Conservation (phyloP, 1,284 basidiomycete species). For the Marasmius fiardii region DNA sequence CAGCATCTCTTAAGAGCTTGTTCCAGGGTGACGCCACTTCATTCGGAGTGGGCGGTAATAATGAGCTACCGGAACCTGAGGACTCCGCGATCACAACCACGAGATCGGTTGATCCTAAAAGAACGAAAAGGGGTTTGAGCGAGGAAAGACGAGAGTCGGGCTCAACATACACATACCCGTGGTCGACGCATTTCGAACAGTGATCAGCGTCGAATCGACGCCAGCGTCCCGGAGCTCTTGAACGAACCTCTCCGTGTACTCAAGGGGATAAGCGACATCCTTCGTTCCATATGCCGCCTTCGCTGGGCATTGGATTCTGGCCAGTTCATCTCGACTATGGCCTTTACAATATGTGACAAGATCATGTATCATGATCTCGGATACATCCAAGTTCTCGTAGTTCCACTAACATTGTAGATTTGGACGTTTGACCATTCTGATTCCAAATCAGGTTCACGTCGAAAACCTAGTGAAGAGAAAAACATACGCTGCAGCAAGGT, state of each 20-base stretch:
- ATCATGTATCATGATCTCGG: not conserved
- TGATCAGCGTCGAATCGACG: constrained; percentile 23
- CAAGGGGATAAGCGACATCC: constrained; percentile 6
- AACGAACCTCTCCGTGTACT: constrained; percentile 21
- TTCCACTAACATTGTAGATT: not conserved
- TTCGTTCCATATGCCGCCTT: constrained; percentile 5
- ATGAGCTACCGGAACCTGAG: constrained; percentile 13
- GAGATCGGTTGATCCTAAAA: constrained; percentile 23
- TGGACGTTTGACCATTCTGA: not conserved
- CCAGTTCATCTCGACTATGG: not conserved
- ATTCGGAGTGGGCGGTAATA: constrained; percentile 14
- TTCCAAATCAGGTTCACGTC: not conserved
- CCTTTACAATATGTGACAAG: constrained; percentile 1
- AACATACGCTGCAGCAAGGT: not conserved
- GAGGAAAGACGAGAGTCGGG: not conserved
- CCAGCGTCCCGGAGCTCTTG: constrained; percentile 23
- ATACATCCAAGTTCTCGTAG: not conserved
- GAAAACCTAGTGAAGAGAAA: no score
- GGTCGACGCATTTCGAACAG: constrained; percentile 30
- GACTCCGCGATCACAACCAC: not conserved
- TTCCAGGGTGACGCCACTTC: not conserved
- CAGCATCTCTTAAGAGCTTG: not conserved
- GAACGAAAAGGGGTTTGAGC: not conserved
- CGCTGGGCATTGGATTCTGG: constrained; percentile 7
- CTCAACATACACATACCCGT: constrained; percentile 24